Conservation (phyloP, 73 alveolate species). For the Breviolum minutum region DNA sequence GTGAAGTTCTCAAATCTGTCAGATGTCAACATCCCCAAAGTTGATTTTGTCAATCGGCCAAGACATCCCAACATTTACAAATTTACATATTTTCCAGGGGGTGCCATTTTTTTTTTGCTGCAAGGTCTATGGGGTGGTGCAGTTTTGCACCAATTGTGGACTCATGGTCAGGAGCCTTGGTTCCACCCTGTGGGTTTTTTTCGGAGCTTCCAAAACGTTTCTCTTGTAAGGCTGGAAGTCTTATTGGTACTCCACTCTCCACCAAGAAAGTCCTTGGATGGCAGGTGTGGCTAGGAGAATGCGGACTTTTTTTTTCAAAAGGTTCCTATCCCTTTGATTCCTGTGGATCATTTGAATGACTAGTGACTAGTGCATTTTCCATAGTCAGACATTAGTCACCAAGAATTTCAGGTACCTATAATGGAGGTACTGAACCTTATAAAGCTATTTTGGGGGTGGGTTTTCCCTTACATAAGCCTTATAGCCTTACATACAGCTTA, state of each 20-base stretch:
- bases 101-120: neutral
- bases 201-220: too few species aligned
- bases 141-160: slow-evolving; percentile 44
- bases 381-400: too few species aligned
- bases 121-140: slow-evolving; percentile 85
- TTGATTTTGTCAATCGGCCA: too few species aligned
- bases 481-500: too few species aligned
- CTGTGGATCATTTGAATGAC: neutral
- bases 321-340: neutral
- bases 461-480: too few species aligned
- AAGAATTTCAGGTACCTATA: too few species aligned
- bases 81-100: too few species aligned
- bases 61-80: neutral
- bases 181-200: neutral
- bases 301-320: neutral
- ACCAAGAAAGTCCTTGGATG: slow-evolving; percentile 54
- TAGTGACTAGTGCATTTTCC: neutral
- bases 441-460: too few species aligned
- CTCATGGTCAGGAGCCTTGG: slow-evolving; percentile 20
- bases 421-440: too few species aligned
- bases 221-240: slow-evolving; percentile 41
- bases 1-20: neutral
- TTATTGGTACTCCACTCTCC: slow-evolving; percentile 79
- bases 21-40: too few species aligned
- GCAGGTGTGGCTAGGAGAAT: neutral